Evolutionary conservation across 2,329 filamentous ascomycete species (phyloP).

Genomic region (Neopestalotiopsis sp.): DNA sequence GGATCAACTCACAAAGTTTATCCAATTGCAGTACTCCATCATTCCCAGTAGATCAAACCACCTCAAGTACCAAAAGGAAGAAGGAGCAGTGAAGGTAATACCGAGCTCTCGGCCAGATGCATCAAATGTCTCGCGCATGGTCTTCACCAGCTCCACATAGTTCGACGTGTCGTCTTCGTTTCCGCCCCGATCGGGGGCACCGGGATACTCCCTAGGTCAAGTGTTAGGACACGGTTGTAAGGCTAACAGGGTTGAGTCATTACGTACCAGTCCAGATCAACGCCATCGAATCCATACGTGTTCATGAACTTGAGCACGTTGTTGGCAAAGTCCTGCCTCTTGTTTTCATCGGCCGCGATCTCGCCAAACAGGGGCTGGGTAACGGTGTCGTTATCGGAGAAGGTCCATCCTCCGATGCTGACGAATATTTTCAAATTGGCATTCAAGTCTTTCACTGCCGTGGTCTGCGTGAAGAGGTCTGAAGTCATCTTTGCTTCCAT

Average conservation of each 20-base stretch:
- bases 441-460: too few species aligned
- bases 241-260: too few species aligned
- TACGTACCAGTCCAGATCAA: constrained; percentile 47
- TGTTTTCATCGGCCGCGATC: background rate
- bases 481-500: too few species aligned
- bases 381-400: too few species aligned
- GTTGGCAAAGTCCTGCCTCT: constrained; percentile 38
- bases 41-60: constrained; percentile 31
- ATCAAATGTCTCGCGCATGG: background rate
- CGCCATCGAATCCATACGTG: constrained; percentile 44
- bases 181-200: constrained; percentile 44
- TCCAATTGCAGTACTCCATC: constrained; percentile 39
- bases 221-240: too few species aligned
- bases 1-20: constrained; percentile 39
- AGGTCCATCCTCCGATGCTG: too few species aligned
- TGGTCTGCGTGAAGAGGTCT: too few species aligned
- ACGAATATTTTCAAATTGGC: too few species aligned
- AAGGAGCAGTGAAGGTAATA: constrained; percentile 32
- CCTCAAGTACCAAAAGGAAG: constrained; percentile 35
- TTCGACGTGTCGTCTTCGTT: constrained; percentile 40
- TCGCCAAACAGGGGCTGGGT: constrained; percentile 5
- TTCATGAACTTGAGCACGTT: constrained; percentile 45
- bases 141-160: constrained; percentile 29
- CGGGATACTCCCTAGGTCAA: constrained; percentile 38
- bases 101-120: constrained; percentile 14